Conservation (phyloP, 2,329 filamentous ascomycete genomes). For the Beauveria sp. region DNA sequence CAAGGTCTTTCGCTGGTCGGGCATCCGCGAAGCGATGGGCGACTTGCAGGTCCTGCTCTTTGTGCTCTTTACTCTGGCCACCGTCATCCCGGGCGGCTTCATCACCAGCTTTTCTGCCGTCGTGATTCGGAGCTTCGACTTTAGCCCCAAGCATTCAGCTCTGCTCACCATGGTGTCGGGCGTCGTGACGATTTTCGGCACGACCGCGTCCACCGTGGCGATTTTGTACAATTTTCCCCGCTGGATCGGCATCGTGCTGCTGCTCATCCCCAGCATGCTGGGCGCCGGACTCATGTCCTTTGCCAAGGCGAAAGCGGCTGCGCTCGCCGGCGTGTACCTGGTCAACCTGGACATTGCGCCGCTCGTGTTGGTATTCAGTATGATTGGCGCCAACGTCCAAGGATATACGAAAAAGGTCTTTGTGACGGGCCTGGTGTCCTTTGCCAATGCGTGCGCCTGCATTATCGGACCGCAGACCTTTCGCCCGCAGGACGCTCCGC, state of each 20-base stretch:
- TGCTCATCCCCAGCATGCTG: slow-evolving; percentile 19
- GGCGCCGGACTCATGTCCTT: slow-evolving; percentile 22
- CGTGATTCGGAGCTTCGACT: slow-evolving; percentile 29
- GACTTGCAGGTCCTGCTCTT: slow-evolving; percentile 37
- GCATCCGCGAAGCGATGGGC: slow-evolving; percentile 32
- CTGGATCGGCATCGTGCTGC: slow-evolving; percentile 19
- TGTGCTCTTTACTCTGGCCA: slow-evolving; percentile 19
- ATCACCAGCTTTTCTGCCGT: slow-evolving; percentile 28
- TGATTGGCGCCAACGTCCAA: slow-evolving; percentile 39
- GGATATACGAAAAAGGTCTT: slow-evolving; percentile 46
- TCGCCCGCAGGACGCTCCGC: slow-evolving; percentile 41
- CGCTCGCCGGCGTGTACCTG: slow-evolving; percentile 21
- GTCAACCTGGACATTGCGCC: slow-evolving; percentile 41
- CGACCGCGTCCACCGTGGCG: slow-evolving; percentile 17
- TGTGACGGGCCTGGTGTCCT: slow-evolving; percentile 40
- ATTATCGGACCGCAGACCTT: slow-evolving; percentile 52
- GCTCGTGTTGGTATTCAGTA: slow-evolving; percentile 44
- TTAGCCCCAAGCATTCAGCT: slow-evolving; percentile 29
- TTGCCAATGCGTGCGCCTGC: slow-evolving; percentile 44
- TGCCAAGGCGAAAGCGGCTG: slow-evolving; percentile 22
- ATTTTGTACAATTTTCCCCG: slow-evolving; percentile 22
- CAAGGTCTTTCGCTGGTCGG: slow-evolving; percentile 30
- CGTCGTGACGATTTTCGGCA: slow-evolving; percentile 16
- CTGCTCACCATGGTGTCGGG: slow-evolving; percentile 34
- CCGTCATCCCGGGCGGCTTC: slow-evolving; percentile 22